These are phyloP conservation scores for Hymenoscyphus scutula DNA, from an alignment of 2,329 filamentous ascomycete genomes.

Conservation along the genomic window DNA sequence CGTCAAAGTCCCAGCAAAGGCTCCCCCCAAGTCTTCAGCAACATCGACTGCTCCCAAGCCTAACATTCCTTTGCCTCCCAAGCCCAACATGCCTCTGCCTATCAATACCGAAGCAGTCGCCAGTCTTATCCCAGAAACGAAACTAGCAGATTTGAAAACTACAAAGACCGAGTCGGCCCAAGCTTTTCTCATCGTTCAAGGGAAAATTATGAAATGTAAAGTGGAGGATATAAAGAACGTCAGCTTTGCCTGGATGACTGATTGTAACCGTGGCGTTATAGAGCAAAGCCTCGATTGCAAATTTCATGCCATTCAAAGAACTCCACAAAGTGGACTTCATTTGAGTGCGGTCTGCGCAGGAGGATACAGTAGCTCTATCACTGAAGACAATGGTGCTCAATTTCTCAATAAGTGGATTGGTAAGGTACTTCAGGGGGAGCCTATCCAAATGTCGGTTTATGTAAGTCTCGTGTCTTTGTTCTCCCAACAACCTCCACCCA, in stretches of 20 bases:
- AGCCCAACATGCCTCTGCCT: background rate
- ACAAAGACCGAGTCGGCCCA: background rate
- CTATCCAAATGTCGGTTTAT: constrained; percentile 8
- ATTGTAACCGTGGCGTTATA: background rate
- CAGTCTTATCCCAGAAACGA: background rate
- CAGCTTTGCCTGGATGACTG: constrained; percentile 2
- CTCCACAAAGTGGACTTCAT: background rate
- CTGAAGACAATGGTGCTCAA: background rate
- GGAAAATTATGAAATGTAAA: background rate
- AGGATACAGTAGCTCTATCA: background rate
- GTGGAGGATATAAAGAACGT: constrained; percentile 7
- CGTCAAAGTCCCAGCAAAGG: background rate
- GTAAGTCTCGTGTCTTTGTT: background rate
- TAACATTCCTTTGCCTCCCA: no score
- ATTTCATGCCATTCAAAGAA: background rate
- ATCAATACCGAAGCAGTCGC: background rate
- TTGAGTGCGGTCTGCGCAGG: constrained; percentile 5
- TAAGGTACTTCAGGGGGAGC: constrained; percentile 4
- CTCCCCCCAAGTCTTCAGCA: background rate
- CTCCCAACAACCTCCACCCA: no score
- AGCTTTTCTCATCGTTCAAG: constrained; percentile 6
- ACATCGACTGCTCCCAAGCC: background rate
- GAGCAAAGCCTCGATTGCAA: constrained; percentile 8
- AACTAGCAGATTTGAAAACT: background rate
- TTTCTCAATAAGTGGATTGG: constrained; percentile 8